phyloP scores from a whole-genome alignment of 345 rosid species.

The Turritis glabra region DNA sequence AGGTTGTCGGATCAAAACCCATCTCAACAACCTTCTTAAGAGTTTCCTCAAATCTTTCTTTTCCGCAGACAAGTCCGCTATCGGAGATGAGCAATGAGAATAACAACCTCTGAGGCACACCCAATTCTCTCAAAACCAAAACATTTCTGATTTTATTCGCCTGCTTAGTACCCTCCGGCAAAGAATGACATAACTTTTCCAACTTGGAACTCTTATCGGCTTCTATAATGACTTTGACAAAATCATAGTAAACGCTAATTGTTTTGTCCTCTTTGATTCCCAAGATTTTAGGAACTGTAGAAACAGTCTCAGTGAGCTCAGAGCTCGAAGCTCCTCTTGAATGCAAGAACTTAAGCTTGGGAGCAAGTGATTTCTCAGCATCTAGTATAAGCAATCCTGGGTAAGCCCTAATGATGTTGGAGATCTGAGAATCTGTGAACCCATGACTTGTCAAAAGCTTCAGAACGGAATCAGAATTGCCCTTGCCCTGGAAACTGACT shows the following conservation, averaged over 20 bases:
- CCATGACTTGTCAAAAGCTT: conserved; percentile 22
- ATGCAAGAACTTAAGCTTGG: conserved; percentile 33
- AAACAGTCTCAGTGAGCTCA: conserved; percentile 19
- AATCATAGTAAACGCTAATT: conserved; percentile 9
- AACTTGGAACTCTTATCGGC: not conserved
- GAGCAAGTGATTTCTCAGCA: conserved; percentile 27
- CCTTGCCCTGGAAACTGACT: not conserved
- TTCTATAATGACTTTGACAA: conserved; percentile 12
- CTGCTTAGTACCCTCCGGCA: not conserved
- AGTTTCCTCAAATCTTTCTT: conserved; percentile 5
- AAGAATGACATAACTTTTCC: not conserved
- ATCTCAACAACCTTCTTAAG: conserved; percentile 29
- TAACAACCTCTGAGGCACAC: conserved; percentile 29
- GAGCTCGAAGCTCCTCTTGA: conserved; percentile 36
- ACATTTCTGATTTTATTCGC: conserved; percentile 22
- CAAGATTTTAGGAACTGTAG: conserved; percentile 24
- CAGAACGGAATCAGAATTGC: not conserved
- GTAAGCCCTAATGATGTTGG: not conserved
- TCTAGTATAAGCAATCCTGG: conserved; percentile 24
- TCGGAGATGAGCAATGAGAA: not conserved
- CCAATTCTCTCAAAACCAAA: conserved; percentile 15
- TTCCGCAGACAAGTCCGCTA: not conserved
- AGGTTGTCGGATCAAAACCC: conserved; percentile 32
- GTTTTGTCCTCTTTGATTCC: not conserved
- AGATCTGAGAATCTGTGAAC: conserved; percentile 28